Base-by-base conservation (phyloP, 2,329 filamentous ascomycete species). In the Penicillium sp. region DNA sequence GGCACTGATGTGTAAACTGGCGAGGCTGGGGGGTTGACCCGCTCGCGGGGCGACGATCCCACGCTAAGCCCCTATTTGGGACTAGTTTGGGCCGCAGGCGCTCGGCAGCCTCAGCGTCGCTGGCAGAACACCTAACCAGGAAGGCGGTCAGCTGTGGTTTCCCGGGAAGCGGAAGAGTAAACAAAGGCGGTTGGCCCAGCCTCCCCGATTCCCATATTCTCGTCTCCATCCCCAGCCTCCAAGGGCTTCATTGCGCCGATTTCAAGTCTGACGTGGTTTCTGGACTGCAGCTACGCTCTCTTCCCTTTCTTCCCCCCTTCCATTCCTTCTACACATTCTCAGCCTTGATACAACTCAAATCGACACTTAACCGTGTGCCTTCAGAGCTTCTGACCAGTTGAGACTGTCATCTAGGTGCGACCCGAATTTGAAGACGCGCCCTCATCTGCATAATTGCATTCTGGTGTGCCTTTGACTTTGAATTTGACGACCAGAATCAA, bases 171-270 rank as follows among this genome's bases (percentile, higher is more conserved):
- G 57, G 35, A 31, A 57, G 28, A 42, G 76, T 78, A 78, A 78
- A 79, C 76, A 79, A 75, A 60, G 63, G 54, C 63, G 61, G 71
- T 74, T 78, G 73, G 73, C 74, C 76, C 76, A 78, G 75, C 76
- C 76, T 75, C 75, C 71, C 60, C 60, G 37, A 69, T 71, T 71
- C 62, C 57, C 61, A 67, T 69, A 67, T 65, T 61, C 54, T 31
- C 54, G 60, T 63, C 62, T 63, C 62, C 65, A 69, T 65, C 57
- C 65, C 75, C 75, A 77, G 75, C 75, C 75, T 75, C 75, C 74
- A 66, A 54, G 52, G 39, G 45, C 57, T 58, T 54, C 53, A 57
- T 49, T 38, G 31, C 15, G 50, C 34, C 50, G 54, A 55, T 59
- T 58, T 60, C 48, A 54, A 65, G 55, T 48, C 54, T 69, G 64